Percentiles rank a stretch among this genome's conserved stretches.
These are phyloP conservation scores for Teratosphaeria destructans DNA, from an alignment of 2,329 filamentous ascomycete species.

Conservation along the genomic window DNA sequence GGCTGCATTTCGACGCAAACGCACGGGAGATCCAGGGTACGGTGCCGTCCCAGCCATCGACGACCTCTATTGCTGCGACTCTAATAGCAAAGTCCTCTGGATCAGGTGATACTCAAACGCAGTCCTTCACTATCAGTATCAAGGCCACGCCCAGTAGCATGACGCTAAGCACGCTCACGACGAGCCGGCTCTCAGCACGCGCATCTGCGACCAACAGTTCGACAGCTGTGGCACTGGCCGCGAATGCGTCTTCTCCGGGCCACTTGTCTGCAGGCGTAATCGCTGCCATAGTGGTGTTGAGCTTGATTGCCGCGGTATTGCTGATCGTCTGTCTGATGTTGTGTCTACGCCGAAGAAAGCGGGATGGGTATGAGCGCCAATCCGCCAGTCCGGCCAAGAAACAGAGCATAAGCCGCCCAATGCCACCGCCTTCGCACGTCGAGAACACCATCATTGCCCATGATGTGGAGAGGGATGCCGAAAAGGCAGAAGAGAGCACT, in stretches of 20 bases:
- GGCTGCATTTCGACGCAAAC: conserved; percentile 40
- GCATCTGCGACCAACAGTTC: conserved; percentile 6
- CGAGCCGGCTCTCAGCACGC: conserved; percentile 1
- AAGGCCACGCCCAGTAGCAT: conserved; percentile 6
- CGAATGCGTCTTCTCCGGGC: conserved; percentile 1
- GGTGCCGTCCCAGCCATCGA: conserved; percentile 33
- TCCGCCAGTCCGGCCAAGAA: conserved; percentile 19
- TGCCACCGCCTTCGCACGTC: conserved; percentile 21
- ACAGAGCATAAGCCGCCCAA: conserved; percentile 31
- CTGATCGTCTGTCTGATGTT: conserved; percentile 16
- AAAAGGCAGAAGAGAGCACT: conserved; percentile 26
- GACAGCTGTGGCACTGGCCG: conserved; percentile 1
- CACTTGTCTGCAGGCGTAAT: conserved; percentile 17
- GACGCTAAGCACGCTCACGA: conserved; percentile 5
- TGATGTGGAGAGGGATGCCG: conserved; percentile 25
- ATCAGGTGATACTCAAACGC: conserved; percentile 25
- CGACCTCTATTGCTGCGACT: conserved; percentile 31
- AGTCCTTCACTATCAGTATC: conserved; percentile 35
- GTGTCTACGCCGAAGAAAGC: conserved; percentile 17
- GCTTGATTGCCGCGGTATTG: conserved; percentile 18
- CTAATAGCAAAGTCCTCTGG: conserved; percentile 31
- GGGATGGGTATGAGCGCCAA: conserved; percentile 4
- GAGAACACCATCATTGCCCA: conserved; percentile 16
- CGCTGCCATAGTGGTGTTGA: conserved; percentile 24
- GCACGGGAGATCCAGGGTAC: conserved; percentile 38